Evolutionary conservation across 306 rosid species (phyloP), one percentile per base, ranked within the genome.

Genomic region (Morella rubra): DNA sequence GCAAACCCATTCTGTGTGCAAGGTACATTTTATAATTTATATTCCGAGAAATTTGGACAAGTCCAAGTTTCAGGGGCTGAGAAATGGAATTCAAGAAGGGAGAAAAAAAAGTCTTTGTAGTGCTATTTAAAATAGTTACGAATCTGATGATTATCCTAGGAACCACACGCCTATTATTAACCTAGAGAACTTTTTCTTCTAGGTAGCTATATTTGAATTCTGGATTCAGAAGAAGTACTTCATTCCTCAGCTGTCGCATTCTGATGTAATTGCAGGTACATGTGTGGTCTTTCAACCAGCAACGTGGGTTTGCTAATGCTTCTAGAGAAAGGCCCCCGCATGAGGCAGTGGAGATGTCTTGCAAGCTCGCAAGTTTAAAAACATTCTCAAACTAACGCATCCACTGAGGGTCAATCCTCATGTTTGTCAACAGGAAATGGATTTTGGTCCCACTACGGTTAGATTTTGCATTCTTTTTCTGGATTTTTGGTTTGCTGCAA

Each of bases 311-410:
- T 96, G 88, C 89, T 84, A 81, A 86, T 90, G 88, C 93, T 96
- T 24, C 84, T 96, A 2, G 97, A 88, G 73, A 91, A 87, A 42
- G 89, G 85, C 49, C 86, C 87, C 22, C 92, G 66, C 7, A 52
- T 49, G 51, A 88, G 84, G 90, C 93, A 88, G 14, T 84, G 91
- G 92, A 88, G 97, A 84, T 92, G 97, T 80, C 80, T 96, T 69
- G 81, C 93, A 40, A 92, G 90, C 56, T 81, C 96, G 24, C 97
- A 95, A 88, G 70, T 96, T 77, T 85, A 79, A 69, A 72, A 59
- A 64, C 52, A 70, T 68, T 73, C 76, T 75, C 80, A 41, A 68
- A 77, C 78, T 80, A 81, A 68, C 56, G 49, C 62, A 75, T 74
- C 71, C 40, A 46, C 47, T 73, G 71, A 65, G 66, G 56, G 76